A percentile compares a stretch with the other conserved stretches of the same genome.
Conservation (phyloP, 306 rosid species). For the Herpetospermum pedunculosum region DNA sequence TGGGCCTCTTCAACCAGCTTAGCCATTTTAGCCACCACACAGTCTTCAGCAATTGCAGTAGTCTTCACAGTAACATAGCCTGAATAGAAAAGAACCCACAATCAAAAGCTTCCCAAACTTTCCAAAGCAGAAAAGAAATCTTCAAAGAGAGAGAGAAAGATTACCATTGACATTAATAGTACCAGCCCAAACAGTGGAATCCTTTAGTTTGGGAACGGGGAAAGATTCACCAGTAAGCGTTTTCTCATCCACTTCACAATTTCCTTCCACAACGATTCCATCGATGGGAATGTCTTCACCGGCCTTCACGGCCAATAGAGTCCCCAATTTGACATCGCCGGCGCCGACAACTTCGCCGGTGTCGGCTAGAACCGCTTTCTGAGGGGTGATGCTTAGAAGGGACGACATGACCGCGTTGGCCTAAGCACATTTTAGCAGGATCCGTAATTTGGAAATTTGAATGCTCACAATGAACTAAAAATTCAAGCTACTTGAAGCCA, state of each 20-base stretch:
- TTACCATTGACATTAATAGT: constrained; percentile 84
- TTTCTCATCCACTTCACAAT: constrained; percentile 82
- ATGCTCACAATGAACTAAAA: neutral
- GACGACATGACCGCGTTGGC: constrained; percentile 84
- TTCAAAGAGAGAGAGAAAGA: neutral
- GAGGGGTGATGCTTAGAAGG: constrained; percentile 68
- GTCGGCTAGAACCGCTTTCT: constrained; percentile 78
- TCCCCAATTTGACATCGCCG: constrained; percentile 63
- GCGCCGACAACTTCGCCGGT: constrained; percentile 68
- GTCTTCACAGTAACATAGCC: constrained; percentile 88
- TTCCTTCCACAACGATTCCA: constrained; percentile 69
- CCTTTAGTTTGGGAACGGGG: constrained; percentile 71
- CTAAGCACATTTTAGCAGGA: constrained; percentile 25
- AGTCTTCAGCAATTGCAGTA: constrained; percentile 73
- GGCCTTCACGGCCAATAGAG: constrained; percentile 66
- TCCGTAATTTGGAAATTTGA: constrained; percentile 2
- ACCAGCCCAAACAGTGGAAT: constrained; percentile 84
- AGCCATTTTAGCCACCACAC: constrained; percentile 91
- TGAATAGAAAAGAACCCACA: constrained; percentile 20
- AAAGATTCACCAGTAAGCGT: constrained; percentile 82
- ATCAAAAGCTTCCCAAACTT: neutral
- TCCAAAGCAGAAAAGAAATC: neutral
- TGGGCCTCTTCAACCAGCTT: constrained; percentile 96
- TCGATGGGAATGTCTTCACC: constrained; percentile 89
- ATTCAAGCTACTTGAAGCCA: neutral